Evolutionary conservation across 2,329 filamentous ascomycete genomes (phyloP).

Genomic region (Fusarium temperatum): DNA sequence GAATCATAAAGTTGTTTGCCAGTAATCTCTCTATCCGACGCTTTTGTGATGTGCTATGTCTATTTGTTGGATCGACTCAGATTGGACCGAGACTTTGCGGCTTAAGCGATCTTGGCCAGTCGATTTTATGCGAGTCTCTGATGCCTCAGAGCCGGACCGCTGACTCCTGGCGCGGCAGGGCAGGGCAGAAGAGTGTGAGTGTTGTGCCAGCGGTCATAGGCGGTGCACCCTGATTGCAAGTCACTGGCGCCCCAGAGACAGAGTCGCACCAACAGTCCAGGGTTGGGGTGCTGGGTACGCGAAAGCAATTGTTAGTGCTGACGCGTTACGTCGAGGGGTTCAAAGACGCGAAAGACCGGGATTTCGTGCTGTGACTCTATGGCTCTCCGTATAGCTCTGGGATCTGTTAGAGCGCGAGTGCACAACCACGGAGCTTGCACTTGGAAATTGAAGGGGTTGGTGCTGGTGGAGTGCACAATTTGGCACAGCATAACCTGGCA

Average conservation of each 20-base stretch:
- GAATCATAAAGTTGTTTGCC: not conserved
- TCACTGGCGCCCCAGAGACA: not conserved
- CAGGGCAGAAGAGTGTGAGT: too few species aligned
- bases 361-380: not conserved
- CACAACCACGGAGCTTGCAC: not conserved
- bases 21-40: not conserved
- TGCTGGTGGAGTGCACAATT: not conserved
- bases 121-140: not conserved
- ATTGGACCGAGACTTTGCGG: not conserved
- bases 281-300: not conserved
- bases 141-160: not conserved
- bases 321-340: not conserved
- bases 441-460: not conserved
- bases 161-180: too few species aligned
- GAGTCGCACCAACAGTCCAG: not conserved
- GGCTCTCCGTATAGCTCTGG: not conserved
- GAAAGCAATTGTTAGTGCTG: not conserved
- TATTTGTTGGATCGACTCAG: too few species aligned
- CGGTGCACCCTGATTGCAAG: not conserved
- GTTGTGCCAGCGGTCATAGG: too few species aligned
- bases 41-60: too few species aligned
- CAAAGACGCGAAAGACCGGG: fast-evolving
- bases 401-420: not conserved
- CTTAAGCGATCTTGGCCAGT: not conserved
- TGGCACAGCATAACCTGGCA: not conserved